phyloP scores from a whole-genome alignment of 768 basidiomycete genomes.

The Auricularia sp. region DNA sequence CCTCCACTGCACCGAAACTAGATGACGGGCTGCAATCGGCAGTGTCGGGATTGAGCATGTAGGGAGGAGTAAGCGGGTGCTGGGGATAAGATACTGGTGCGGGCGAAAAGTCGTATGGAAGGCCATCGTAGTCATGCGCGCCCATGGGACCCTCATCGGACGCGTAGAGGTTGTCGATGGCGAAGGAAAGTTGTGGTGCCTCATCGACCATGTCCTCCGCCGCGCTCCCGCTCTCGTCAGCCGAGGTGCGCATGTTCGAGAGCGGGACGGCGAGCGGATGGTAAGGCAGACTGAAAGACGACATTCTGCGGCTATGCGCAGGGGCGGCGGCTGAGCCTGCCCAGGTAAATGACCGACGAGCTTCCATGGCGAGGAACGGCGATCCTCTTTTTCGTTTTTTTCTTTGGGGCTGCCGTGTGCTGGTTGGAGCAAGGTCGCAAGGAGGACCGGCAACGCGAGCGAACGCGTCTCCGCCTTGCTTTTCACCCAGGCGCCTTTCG shows the following conservation, averaged over 20 bases:
- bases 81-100: not conserved
- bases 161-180: not conserved
- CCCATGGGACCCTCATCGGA: not conserved
- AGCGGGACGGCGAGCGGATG: not conserved
- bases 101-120: not conserved
- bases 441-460: not conserved
- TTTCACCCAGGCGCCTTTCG: not conserved
- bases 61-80: not conserved
- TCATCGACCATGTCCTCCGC: not conserved
- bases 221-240: not conserved
- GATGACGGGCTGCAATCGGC: not conserved
- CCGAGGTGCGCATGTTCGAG: not conserved
- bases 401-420: not conserved
- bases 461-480: slow-evolving; percentile 3
- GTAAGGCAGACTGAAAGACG: not conserved
- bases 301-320: not conserved
- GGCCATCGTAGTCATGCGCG: not conserved
- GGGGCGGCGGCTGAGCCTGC: not conserved
- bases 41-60: not conserved
- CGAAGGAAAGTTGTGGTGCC: not conserved
- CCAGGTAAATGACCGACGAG: not conserved
- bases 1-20: not conserved
- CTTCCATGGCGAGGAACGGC: not conserved
- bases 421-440: not conserved
- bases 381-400: not conserved